phyloP scores from a whole-genome alignment of 2,329 filamentous ascomycete genomes.

The Epichloe uncinata region DNA sequence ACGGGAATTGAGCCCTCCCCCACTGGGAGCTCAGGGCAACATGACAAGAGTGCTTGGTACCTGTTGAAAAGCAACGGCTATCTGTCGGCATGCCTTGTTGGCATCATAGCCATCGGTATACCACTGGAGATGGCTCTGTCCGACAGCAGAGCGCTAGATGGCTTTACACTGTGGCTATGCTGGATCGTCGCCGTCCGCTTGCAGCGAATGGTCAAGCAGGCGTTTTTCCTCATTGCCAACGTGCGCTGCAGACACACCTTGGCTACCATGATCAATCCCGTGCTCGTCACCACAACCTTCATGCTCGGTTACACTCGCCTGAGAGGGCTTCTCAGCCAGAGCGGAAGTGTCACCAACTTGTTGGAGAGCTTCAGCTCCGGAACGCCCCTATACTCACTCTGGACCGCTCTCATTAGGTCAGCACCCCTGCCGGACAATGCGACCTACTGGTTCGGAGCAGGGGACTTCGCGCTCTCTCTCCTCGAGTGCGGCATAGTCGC shows the following conservation, averaged over 20 bases:
- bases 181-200: conserved; percentile 31
- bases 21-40: background rate
- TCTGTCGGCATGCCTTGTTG: conserved; percentile 18
- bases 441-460: conserved; percentile 28
- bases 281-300: conserved; percentile 31
- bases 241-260: conserved; percentile 17
- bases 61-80: conserved; percentile 9
- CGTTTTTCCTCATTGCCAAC: background rate
- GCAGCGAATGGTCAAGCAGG: conserved; percentile 24
- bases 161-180: conserved; percentile 31
- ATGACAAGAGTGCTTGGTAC: conserved; percentile 2
- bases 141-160: conserved; percentile 30
- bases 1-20: background rate
- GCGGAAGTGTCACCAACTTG: conserved; percentile 17
- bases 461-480: conserved; percentile 33
- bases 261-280: conserved; percentile 31
- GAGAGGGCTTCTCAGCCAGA: conserved; percentile 21
- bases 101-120: conserved; percentile 24
- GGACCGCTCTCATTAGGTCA: conserved; percentile 13
- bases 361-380: conserved; percentile 21
- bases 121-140: conserved; percentile 22
- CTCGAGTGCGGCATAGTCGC: conserved; percentile 37
- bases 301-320: conserved; percentile 30
- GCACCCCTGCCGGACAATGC: conserved; percentile 7
- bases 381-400: conserved; percentile 21